phyloP scores from a whole-genome alignment of 129 eudicot genomes.

The Lactuca sativa region DNA sequence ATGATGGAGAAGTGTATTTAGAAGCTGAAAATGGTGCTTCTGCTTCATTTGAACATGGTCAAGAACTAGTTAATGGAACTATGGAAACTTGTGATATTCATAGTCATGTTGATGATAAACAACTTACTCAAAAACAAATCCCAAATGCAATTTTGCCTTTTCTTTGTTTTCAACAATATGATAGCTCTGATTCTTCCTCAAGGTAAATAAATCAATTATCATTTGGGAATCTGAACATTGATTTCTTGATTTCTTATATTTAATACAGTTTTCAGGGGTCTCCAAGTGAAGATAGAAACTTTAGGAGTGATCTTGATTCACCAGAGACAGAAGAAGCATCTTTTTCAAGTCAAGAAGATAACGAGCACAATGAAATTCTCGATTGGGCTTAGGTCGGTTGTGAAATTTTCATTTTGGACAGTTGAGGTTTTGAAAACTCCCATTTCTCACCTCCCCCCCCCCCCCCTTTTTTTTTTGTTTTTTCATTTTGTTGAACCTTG shows the following conservation, averaged over 20 bases:
- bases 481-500: too few species aligned
- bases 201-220: conserved; percentile 51
- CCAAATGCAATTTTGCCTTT: conserved; percentile 72
- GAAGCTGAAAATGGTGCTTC: conserved; percentile 39
- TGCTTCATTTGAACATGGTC: conserved; percentile 30
- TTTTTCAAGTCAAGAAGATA: conserved; percentile 78
- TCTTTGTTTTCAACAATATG: conserved; percentile 65
- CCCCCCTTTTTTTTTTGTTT: too few species aligned
- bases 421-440: not conserved
- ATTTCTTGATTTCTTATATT: conserved; percentile 12
- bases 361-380: conserved; percentile 68
- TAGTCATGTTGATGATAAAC: conserved; percentile 38
- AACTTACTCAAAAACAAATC: conserved; percentile 45
- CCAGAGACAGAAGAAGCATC: conserved; percentile 81
- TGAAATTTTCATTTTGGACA: conserved; percentile 5
- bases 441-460: conserved; percentile 22
- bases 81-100: conserved; percentile 24
- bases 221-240: conserved; percentile 3
- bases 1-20: conserved; percentile 34
- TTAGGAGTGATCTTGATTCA: conserved; percentile 72
- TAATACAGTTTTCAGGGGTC: conserved; percentile 75
- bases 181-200: conserved; percentile 83
- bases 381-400: conserved; percentile 89
- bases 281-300: conserved; percentile 75
- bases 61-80: conserved; percentile 41